Conservation (phyloP, 345 rosid genomes). For the Geranium brycei region DNA sequence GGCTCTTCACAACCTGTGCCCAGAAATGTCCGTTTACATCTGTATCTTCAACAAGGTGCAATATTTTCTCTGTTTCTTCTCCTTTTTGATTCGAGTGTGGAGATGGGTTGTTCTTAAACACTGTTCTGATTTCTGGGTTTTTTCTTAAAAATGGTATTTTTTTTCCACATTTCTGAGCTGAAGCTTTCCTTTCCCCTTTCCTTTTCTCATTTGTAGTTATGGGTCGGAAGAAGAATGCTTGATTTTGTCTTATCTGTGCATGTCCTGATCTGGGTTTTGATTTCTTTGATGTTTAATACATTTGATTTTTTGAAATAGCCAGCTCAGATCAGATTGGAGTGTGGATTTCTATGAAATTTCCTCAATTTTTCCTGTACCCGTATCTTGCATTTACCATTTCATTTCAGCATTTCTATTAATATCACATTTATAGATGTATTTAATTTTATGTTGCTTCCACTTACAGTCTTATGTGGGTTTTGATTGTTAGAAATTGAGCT, state of each 20-base stretch:
- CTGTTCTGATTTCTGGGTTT: not conserved
- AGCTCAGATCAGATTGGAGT: too few species aligned
- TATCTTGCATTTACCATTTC: too few species aligned
- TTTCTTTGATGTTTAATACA: too few species aligned
- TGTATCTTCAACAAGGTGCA: conserved; percentile 45
- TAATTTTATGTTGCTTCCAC: too few species aligned
- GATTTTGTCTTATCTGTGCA: not conserved
- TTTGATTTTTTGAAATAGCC: too few species aligned
- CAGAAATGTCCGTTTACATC: conserved; percentile 56
- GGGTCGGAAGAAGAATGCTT: too few species aligned
- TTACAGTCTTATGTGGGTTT: not conserved
- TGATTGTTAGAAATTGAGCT: too few species aligned
- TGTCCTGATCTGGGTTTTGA: not conserved
- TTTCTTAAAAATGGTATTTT: not conserved
- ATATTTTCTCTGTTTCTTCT: not conserved
- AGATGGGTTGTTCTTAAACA: not conserved
- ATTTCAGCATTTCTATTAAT: too few species aligned
- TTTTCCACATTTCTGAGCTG: too few species aligned
- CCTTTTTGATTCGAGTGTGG: not conserved
- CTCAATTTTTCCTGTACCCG: too few species aligned
- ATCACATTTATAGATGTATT: too few species aligned
- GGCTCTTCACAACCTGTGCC: not conserved
- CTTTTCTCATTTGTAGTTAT: not conserved
- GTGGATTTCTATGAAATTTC: too few species aligned
- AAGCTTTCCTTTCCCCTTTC: not conserved